phyloP scores from a whole-genome alignment of 106 monocot genomes.

The Cymbidium sinense region DNA sequence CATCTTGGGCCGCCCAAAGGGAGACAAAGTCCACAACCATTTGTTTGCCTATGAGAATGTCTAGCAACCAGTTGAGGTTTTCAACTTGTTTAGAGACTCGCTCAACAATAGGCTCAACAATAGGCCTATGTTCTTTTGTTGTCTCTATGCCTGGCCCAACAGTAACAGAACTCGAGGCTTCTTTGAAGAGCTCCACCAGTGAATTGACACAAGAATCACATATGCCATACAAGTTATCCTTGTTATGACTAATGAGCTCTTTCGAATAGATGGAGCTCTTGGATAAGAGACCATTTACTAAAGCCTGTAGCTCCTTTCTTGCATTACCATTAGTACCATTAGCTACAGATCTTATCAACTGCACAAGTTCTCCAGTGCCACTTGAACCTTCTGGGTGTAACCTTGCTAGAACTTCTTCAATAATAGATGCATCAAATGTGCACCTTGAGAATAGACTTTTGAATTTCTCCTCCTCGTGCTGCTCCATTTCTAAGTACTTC shows the following conservation, averaged over 20 bases:
- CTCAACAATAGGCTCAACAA: too few relatives aligned
- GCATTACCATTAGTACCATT: constrained; percentile 49
- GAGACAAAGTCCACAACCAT: constrained; percentile 52
- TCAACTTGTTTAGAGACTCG: constrained; percentile 62
- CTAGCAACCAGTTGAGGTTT: constrained; percentile 48
- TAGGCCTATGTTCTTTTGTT: constrained; percentile 17
- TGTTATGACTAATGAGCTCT: constrained; percentile 48
- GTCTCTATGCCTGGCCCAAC: not conserved
- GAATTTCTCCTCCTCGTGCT: constrained; percentile 74
- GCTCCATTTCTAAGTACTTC: constrained; percentile 77
- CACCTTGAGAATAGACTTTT: constrained; percentile 38
- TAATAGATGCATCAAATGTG: constrained; percentile 32
- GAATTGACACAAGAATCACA: constrained; percentile 53
- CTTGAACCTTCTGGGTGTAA: constrained; percentile 25
- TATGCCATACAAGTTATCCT: constrained; percentile 49
- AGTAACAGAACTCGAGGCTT: constrained; percentile 29
- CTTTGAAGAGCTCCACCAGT: constrained; percentile 47
- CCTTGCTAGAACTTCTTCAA: constrained; percentile 51
- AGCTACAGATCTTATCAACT: constrained; percentile 60
- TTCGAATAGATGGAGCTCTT: constrained; percentile 70
- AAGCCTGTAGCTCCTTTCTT: constrained; percentile 57
- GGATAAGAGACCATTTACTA: constrained; percentile 73
- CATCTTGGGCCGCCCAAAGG: constrained; percentile 54
- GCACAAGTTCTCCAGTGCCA: constrained; percentile 35
- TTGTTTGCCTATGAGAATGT: constrained; percentile 38